Conservation (phyloP, 1,284 basidiomycete genomes). For the Puccinia brachypodii region DNA sequence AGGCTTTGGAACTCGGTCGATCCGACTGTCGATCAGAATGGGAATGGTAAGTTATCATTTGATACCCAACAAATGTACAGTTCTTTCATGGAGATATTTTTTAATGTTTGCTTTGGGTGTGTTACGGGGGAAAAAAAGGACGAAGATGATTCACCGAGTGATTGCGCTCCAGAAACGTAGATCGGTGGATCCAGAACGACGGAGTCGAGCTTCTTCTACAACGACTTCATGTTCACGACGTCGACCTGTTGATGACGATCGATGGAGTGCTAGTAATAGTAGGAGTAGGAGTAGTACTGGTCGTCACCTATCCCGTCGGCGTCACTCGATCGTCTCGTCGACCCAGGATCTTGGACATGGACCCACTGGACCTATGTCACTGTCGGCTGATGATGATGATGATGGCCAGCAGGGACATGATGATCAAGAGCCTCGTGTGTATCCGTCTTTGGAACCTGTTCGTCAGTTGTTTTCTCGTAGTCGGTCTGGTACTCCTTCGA, state of each 20-base stretch:
- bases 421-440: background rate
- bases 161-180: slow-evolving; percentile 32
- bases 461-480: background rate
- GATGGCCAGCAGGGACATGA: background rate
- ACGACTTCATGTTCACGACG: background rate
- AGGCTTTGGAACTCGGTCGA: slow-evolving; percentile 1
- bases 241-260: background rate
- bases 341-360: background rate
- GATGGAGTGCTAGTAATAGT: too few species aligned
- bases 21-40: slow-evolving; percentile 30
- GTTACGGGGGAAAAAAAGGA: background rate
- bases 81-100: too few species aligned
- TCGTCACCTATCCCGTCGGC: background rate
- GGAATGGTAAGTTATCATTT: slow-evolving; percentile 30
- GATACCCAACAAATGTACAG: too few species aligned
- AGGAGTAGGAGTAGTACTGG: background rate
- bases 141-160: slow-evolving; percentile 31
- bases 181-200: background rate
- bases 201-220: background rate
- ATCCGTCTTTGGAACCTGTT: slow-evolving; percentile 8
- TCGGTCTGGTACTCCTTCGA: background rate
- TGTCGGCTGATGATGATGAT: background rate
- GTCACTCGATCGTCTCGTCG: background rate
- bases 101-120: background rate
- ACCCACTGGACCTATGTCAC: background rate